Conservation (phyloP, 768 basidiomycete genomes). For the Trametes coccinea region DNA sequence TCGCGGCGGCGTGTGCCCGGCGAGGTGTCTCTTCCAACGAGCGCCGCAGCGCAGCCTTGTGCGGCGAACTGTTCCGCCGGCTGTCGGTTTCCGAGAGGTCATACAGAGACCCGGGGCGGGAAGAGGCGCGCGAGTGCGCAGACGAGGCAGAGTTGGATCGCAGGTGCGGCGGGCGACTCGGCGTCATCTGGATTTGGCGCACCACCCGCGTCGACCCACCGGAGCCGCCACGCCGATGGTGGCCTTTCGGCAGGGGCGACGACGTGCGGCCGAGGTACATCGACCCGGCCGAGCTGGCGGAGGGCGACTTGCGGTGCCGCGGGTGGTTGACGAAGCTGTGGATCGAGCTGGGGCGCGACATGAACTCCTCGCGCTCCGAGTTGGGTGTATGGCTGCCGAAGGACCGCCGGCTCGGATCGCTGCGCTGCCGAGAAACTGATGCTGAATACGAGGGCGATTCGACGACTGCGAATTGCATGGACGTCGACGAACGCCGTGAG, state of each 20-base stretch:
- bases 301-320: conserved; percentile 73
- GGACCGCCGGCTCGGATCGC: conserved; percentile 64
- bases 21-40: conserved; percentile 51
- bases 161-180: conserved; percentile 51
- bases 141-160: conserved; percentile 83
- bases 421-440: conserved; percentile 41
- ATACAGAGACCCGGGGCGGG: conserved; percentile 75
- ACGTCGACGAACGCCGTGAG: conserved; percentile 70
- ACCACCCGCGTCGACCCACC: conserved; percentile 83
- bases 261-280: conserved; percentile 53
- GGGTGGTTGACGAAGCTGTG: conserved; percentile 66
- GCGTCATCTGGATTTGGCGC: conserved; percentile 53
- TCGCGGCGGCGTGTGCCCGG: conserved; percentile 45
- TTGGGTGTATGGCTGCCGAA: conserved; percentile 84
- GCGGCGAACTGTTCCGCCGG: conserved; percentile 64
- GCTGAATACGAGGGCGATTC: conserved; percentile 51
- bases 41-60: conserved; percentile 49
- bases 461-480: conserved; percentile 46
- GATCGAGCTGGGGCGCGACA: conserved; percentile 84
- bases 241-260: conserved; percentile 74
- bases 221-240: conserved; percentile 78
- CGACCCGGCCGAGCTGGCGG: conserved; percentile 75
- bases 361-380: conserved; percentile 76
- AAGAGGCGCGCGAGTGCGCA: conserved; percentile 71
- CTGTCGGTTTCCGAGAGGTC: conserved; percentile 71